Evolutionary conservation across 2,329 filamentous ascomycete genomes (phyloP), one percentile per base, ranked within the genome.

Genomic region (Gaeumannomyces sp.): DNA sequence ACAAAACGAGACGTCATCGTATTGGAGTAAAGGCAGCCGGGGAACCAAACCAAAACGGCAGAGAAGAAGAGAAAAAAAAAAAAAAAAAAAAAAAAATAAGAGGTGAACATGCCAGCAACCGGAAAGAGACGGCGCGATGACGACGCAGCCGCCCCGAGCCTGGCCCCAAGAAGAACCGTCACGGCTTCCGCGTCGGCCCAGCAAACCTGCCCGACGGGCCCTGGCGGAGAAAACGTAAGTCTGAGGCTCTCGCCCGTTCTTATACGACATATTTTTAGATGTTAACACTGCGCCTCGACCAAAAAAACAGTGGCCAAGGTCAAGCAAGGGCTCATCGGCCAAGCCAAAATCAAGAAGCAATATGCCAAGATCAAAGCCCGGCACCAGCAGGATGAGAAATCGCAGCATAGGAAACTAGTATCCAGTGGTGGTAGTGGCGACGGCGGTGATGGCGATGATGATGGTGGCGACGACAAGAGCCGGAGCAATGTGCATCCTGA

Each of bases 271-370:
- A n/a, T 50, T 62, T 38, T 50, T n/a, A n/a, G 53, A n/a, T 57
- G 31, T 29, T 57, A 6, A 57, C 61, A 58, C 38, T 11, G 4
- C 13, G 4, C 11, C 3, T 61, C 31, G n/a, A n/a, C n/a, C 10
- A 61, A 13, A 35, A 7, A 61, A 10, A 38, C 22, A 60, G 58
- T 64, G 35, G 33, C 45, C 58, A 64, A 94, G 77, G 96, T 97
- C 73, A 98, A 97, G 77, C 85, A 89, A 69, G 86, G 91, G 69
- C 80, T 97, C 65, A 97, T 98, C 71, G 87, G 93, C 76, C 96
- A 95, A 76, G 92, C 93, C 66, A 97, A 97, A 76, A 83, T 97
- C 68, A 96, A 94, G 78, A 97, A 96, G 76, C 86, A 91, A 57
- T 97, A 97, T 74, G 90, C 90, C 68, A 97, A 97, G 77, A 81